phyloP scores from a whole-genome alignment of 192 early-diverging fungal genomes.

The Entomortierella chlamydospora region DNA sequence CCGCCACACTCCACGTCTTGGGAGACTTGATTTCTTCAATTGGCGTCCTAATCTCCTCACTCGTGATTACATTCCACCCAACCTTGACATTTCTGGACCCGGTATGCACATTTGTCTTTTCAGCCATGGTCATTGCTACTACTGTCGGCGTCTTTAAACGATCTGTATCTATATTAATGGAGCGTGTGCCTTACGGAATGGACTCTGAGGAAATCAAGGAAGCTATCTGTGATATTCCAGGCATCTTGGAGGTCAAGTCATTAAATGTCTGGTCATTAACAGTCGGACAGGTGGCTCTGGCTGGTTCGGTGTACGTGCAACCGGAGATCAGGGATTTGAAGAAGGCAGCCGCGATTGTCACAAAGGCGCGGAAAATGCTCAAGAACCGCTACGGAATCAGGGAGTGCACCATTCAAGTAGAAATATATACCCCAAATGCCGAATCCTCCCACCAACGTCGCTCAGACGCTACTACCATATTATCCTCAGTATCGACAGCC shows the following conservation, averaged over 20 bases:
- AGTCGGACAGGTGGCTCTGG: constrained; percentile 59
- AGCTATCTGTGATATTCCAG: constrained; percentile 60
- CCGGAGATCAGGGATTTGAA: constrained; percentile 29
- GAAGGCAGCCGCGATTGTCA: constrained; percentile 56
- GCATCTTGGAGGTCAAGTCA: constrained; percentile 67
- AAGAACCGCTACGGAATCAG: constrained; percentile 62
- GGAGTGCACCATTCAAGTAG: constrained; percentile 66
- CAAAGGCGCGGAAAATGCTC: constrained; percentile 50
- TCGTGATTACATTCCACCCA: constrained; percentile 72
- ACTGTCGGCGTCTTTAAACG: constrained; percentile 74
- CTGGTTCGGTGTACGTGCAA: constrained; percentile 44
- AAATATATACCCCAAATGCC: constrained; percentile 26
- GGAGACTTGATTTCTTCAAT: constrained; percentile 85
- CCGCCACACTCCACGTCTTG: constrained; percentile 83
- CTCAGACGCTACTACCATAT: background rate
- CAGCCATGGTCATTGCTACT: constrained; percentile 77
- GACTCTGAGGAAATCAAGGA: constrained; percentile 57
- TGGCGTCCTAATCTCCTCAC: constrained; percentile 83
- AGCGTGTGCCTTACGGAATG: constrained; percentile 68
- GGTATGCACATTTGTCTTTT: constrained; percentile 86
- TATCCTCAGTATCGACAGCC: background rate
- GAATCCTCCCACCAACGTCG: background rate
- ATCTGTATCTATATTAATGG: constrained; percentile 79
- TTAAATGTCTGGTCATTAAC: constrained; percentile 75
- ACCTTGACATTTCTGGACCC: constrained; percentile 76